Conservation (phyloP, 2,329 filamentous ascomycete genomes). For the Aspergillus pseudoviridinutans region DNA sequence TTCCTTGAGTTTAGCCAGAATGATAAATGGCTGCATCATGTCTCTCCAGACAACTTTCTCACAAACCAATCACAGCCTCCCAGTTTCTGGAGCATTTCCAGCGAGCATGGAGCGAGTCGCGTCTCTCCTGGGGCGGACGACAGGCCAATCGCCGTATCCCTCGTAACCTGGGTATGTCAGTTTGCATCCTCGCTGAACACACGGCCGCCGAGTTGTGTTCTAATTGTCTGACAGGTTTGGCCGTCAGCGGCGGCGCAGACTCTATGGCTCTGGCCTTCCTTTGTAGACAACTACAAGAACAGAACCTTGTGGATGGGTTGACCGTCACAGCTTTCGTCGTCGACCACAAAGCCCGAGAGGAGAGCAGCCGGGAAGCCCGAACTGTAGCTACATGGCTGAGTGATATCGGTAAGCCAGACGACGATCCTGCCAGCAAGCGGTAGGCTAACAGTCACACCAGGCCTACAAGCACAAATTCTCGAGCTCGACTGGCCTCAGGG, state of each 20-base stretch:
- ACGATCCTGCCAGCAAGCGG: neutral
- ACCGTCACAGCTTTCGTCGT: conserved; percentile 55
- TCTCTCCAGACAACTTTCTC: conserved; percentile 3
- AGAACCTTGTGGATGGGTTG: conserved; percentile 16
- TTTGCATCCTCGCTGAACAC: neutral
- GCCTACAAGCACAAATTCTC: conserved; percentile 33
- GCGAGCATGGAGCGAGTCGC: conserved; percentile 25
- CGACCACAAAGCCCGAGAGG: conserved; percentile 56
- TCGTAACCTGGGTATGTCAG: conserved; percentile 23
- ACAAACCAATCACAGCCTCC: conserved; percentile 20
- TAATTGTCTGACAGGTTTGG: conserved; percentile 56
- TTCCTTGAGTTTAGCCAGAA: neutral
- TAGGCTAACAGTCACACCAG: conserved; percentile 17
- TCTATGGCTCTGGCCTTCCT: conserved; percentile 93
- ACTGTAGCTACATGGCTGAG: conserved; percentile 46
- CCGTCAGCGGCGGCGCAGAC: conserved; percentile 88
- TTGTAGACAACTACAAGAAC: conserved; percentile 47
- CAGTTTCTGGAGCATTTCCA: conserved; percentile 29
- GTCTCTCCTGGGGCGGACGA: conserved; percentile 8
- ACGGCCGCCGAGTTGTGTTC: neutral
- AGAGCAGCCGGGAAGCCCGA: conserved; percentile 53
- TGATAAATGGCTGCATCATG: conserved; percentile 13
- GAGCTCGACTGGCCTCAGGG: conserved; percentile 50
- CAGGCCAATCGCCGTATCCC: conserved; percentile 15
- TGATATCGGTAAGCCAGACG: conserved; percentile 37